Evolutionary conservation across 78 protist genomes (phyloP).

Genomic region (Chrysochromulina parva): DNA sequence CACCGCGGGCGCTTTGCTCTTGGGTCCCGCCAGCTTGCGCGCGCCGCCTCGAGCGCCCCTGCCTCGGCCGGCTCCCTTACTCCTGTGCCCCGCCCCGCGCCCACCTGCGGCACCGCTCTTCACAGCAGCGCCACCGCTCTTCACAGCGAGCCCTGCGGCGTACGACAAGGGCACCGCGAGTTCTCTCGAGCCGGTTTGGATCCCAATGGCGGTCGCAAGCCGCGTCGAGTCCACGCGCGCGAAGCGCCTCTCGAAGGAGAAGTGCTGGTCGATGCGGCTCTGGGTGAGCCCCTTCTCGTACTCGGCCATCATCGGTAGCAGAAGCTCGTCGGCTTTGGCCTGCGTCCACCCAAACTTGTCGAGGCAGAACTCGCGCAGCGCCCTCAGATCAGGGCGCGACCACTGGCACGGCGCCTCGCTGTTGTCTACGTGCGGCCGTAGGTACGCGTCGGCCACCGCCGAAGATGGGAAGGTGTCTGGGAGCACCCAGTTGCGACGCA

Average conservation of each 20-base stretch:
- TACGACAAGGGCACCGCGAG: too few species aligned
- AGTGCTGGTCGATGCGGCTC: not conserved
- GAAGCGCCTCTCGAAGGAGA: not conserved
- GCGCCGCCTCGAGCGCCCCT: not conserved
- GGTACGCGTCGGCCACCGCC: not conserved
- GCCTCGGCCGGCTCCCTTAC: not conserved
- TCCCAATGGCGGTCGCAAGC: not conserved
- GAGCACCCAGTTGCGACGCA: not conserved
- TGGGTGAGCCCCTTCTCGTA: not conserved
- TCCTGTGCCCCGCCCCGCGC: too few species aligned
- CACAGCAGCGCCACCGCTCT: too few species aligned
- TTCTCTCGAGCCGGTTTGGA: too few species aligned
- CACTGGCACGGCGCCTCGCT: not conserved
- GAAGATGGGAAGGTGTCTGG: not conserved
- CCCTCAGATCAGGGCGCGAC: not conserved
- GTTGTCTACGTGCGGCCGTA: not conserved
- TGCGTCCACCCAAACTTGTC: conserved; percentile 28
- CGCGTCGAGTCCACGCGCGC: not conserved
- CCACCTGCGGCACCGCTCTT: too few species aligned
- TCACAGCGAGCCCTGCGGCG: too few species aligned
- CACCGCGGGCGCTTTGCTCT: too few species aligned
- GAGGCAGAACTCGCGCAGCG: not conserved
- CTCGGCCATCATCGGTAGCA: not conserved
- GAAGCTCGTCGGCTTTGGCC: not conserved
- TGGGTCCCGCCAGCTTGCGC: too few species aligned